Evolutionary conservation across 75 land plant species (phyloP), one percentile per base, ranked within the genome.

Genomic region (Larix kaempferi): DNA sequence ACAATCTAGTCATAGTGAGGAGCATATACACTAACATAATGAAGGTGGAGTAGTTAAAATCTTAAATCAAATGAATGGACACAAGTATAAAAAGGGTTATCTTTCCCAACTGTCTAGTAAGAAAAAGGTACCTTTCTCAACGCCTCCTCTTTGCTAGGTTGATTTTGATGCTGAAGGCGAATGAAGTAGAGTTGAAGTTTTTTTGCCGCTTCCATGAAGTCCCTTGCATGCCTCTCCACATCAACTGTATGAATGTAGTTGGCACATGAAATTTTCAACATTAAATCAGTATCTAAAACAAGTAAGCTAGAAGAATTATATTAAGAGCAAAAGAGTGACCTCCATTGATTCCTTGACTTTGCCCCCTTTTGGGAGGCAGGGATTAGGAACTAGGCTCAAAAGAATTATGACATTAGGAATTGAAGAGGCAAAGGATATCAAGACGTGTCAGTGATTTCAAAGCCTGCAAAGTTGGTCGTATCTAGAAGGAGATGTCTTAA

Each of bases 121-220:
- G 3, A 4, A 49, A 49, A 10, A 7, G 23, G 52, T 82, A 96
- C 99, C 98, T 90, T 89, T 75, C 78, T 77, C 21, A 97, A 82
- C 27, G 80, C 83, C 79, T 98, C 94, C 56, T 86, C 94, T 82
- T 81, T 93, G 39, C 81, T 86, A 14, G 98, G 95, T 44, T 88
- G 86, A 74, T 90, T 90, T 72, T 93, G 90, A 59, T 91, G 93
- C 54, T 93, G 95, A 26, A 93, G 84, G 25, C 89, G 80, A 67
- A 93, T 87, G 71, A 98, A 95, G 79, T 89, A 98, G 19, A 95
- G 64, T 26, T 98, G 99, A 71, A 98, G 92, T 79, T 91, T 95
- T 75, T 92, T 93, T 1, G 98, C 95, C 26, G 98, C 96, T 81
- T 98, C 99, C 99, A 95, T 98, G 69, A 95, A 98, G 63, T 98